phyloP scores from a whole-genome alignment of 2,329 filamentous ascomycete species.

The Colletotrichum liriopes region DNA sequence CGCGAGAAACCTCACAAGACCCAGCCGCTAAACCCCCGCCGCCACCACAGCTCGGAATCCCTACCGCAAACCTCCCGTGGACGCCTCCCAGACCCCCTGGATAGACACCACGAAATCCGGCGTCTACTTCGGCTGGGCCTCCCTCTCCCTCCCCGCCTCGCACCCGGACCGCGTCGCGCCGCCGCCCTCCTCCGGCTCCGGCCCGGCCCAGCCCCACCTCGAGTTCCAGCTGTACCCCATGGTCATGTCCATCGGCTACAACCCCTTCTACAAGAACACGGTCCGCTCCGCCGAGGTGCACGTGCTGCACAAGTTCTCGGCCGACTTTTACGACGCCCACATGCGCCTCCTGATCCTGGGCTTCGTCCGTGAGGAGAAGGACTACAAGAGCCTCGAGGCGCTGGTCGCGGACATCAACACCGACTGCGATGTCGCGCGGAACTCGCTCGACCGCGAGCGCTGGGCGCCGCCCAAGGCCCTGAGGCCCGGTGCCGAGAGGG shows the following conservation, averaged over 20 bases:
- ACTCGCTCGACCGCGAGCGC: slow-evolving; percentile 77
- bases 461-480: slow-evolving; percentile 66
- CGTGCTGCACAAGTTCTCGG: slow-evolving; percentile 82
- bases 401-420: slow-evolving; percentile 89
- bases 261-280: slow-evolving; percentile 96
- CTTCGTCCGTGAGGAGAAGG: slow-evolving; percentile 89
- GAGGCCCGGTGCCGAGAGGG: slow-evolving; percentile 45
- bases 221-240: slow-evolving; percentile 77
- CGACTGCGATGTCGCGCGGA: slow-evolving; percentile 87
- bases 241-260: slow-evolving; percentile 96
- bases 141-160: slow-evolving; percentile 72
- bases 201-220: slow-evolving; percentile 48
- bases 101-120: slow-evolving; percentile 78
- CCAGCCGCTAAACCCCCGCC: neutral
- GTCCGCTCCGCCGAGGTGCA: slow-evolving; percentile 91
- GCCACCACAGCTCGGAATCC: slow-evolving; percentile 83
- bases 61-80: slow-evolving; percentile 92
- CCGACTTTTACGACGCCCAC: slow-evolving; percentile 88
- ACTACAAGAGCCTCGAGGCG: slow-evolving; percentile 88
- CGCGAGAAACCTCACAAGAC: slow-evolving; percentile 5
- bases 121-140: slow-evolving; percentile 95
- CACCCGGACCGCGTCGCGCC: slow-evolving; percentile 59
- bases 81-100: slow-evolving; percentile 72
- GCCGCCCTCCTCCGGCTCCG: slow-evolving; percentile 41
- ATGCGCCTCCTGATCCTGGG: slow-evolving; percentile 88